Base-by-base conservation (phyloP, 2,329 filamentous ascomycete species). In the Macrophomina pseudophaseolina region DNA sequence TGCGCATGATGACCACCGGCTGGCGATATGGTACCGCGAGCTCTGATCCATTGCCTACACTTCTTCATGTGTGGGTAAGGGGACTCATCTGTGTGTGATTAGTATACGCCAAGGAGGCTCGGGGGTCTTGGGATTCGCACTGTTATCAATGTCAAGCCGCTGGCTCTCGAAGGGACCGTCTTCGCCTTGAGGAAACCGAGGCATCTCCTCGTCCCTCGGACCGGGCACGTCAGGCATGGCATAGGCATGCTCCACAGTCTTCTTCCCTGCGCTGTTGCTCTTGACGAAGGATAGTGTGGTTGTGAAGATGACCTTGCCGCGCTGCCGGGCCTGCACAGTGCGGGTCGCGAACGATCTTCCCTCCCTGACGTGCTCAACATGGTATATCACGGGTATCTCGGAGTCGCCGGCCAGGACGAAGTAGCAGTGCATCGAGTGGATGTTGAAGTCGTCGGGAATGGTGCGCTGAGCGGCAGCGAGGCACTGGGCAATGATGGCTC, bases 361-460 rank as follows among this genome's bases (percentile, higher is more conserved):
- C 76, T 97, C 93, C 65, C 95, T 90, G 56, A 99, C 93, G 63
- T 92, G 64, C 82, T 98, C 95, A 54, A 99, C 95, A 76, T 97
- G 92, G 82, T 97, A 98, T 69, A 97, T 85, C 71, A 98, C 91
- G 38, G 95, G 94, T 18, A 95, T 90, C 68, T 91, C 88, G 12
- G 88, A 85, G 74, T 94, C 91, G 33, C 95, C 95, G 4, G 94
- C 94, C 1, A 98, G 88, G 40, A 99, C 89, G 79, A 99, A 99
- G 83, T 98, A 99, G 86, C 95, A 98, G 85, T 99, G 95, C 91
- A 97, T 97, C 75, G 91, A 94, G 83, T 99, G 95, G 59, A 95
- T 88, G 68, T 89, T 87, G 80, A 97, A 97, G 76, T 91, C 85
- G 32, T 83, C 78, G 0, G 91, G 90, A 2, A 99, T 92, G 8